Evolutionary conservation across 2,329 filamentous ascomycete genomes (phyloP).

Genomic region (Stromatinia cepivora): DNA sequence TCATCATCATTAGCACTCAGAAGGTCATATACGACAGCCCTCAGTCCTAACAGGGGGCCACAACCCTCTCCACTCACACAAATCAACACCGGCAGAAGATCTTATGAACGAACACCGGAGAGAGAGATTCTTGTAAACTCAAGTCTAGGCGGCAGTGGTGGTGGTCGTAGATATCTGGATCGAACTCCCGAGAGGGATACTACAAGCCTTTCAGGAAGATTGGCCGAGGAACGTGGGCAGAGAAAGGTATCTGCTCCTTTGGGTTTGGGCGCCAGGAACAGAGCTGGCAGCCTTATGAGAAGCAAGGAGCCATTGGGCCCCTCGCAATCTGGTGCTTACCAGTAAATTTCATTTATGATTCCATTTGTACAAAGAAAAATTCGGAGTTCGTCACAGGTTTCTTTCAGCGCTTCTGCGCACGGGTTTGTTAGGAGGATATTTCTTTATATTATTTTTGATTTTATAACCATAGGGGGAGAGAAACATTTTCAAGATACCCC

Average conservation of each 20-base stretch:
- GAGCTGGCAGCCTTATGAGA: constrained; percentile 33
- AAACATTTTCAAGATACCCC: constrained; percentile 22
- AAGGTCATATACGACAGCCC: constrained; percentile 43
- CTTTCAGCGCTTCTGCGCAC: constrained; percentile 2
- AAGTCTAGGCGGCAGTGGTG: constrained; percentile 24
- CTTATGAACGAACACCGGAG: constrained; percentile 22
- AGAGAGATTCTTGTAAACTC: constrained; percentile 25
- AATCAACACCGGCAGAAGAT: constrained; percentile 28
- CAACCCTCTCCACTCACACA: constrained; percentile 48
- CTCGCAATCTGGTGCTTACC: constrained; percentile 30
- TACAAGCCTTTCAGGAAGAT: constrained; percentile 31
- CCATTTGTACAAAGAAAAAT: constrained; percentile 15
- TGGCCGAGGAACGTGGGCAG: constrained; percentile 36
- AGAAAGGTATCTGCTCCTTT: constrained; percentile 36
- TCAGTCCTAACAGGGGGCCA: constrained; percentile 57
- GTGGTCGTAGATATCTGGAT: constrained; percentile 36
- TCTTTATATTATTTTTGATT: constrained; percentile 14
- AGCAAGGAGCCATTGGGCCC: constrained; percentile 31
- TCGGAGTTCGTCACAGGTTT: constrained; percentile 10
- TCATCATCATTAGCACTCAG: constrained; percentile 24
- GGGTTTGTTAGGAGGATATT: constrained; percentile 11
- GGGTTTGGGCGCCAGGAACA: constrained; percentile 29
- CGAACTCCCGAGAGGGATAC: constrained; percentile 40
- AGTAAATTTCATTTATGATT: constrained; percentile 25
- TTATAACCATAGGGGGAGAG: constrained; percentile 17